Percentiles rank a stretch among this genome's conserved stretches.
Conservation (phyloP, 768 basidiomycete genomes). For the Russula virescens region DNA sequence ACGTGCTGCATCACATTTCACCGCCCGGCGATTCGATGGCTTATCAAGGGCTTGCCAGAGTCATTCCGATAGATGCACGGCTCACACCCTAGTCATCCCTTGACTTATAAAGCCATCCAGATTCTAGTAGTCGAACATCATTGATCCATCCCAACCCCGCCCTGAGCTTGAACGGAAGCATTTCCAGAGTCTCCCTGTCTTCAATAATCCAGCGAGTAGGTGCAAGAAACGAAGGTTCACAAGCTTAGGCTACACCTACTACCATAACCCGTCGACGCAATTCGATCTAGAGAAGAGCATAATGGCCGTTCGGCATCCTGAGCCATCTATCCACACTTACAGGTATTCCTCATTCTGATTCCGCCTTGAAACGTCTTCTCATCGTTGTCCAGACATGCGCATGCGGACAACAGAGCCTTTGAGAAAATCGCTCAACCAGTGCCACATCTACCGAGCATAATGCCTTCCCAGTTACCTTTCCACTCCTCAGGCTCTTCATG, state of each 20-base stretch:
- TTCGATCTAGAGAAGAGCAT: not conserved
- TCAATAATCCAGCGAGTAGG: not conserved
- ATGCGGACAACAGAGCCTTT: not conserved
- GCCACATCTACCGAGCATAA: not conserved
- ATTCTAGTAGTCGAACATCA: not conserved
- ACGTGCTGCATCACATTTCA: not conserved
- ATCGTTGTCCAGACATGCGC: not conserved
- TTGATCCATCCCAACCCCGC: not conserved
- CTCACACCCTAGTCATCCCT: not conserved
- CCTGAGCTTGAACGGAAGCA: not conserved
- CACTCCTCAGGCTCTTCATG: not conserved
- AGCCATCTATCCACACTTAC: not conserved
- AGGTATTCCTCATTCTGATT: not conserved
- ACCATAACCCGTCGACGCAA: not conserved
- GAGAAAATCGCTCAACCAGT: not conserved
- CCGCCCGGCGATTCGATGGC: not conserved
- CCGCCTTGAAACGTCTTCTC: not conserved
- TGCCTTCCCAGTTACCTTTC: not conserved
- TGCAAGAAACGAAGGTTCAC: not conserved
- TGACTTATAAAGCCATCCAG: constrained; percentile 3
- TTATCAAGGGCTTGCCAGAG: not conserved
- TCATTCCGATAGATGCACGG: not conserved
- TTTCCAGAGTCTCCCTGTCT: not conserved
- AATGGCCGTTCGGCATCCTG: not conserved
- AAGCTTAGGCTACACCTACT: not conserved